phyloP scores from a whole-genome alignment of 495 filamentous ascomycete species.

The Daldinia concentrica region DNA sequence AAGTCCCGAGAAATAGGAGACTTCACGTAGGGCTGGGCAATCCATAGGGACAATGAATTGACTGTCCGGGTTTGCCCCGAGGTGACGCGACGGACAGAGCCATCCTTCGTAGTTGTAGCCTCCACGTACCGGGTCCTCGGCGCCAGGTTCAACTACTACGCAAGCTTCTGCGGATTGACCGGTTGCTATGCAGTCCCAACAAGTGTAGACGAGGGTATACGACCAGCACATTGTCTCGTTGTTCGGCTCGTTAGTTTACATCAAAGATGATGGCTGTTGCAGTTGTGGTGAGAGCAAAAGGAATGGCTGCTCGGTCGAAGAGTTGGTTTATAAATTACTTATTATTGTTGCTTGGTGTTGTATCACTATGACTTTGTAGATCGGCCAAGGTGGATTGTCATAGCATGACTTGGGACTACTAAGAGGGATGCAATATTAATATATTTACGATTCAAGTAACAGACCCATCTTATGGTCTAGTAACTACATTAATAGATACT shows the following conservation, averaged over 20 bases:
- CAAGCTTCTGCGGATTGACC: neutral
- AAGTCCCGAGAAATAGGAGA: too few relatives aligned
- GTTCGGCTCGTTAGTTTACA: neutral
- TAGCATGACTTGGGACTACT: neutral
- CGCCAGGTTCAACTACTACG: neutral
- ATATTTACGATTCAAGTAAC: too few relatives aligned
- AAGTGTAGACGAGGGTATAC: neutral
- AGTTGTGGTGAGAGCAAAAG: neutral
- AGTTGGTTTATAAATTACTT: neutral
- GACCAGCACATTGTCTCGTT: neutral
- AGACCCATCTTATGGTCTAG: too few relatives aligned
- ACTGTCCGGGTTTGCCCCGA: neutral
- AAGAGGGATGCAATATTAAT: too few relatives aligned
- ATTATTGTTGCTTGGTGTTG: neutral
- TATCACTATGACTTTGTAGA: neutral
- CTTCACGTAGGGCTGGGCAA: neutral
- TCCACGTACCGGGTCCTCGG: neutral
- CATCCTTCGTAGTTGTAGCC: neutral
- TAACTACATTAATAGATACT: too few relatives aligned
- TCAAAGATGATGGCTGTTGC: neutral
- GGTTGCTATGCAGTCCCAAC: neutral
- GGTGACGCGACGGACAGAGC: neutral
- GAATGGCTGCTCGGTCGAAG: neutral
- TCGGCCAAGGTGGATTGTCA: too few relatives aligned
- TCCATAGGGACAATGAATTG: neutral